phyloP scores from a whole-genome alignment of 75 land plant species.

The Adiantum capillusveneris region DNA sequence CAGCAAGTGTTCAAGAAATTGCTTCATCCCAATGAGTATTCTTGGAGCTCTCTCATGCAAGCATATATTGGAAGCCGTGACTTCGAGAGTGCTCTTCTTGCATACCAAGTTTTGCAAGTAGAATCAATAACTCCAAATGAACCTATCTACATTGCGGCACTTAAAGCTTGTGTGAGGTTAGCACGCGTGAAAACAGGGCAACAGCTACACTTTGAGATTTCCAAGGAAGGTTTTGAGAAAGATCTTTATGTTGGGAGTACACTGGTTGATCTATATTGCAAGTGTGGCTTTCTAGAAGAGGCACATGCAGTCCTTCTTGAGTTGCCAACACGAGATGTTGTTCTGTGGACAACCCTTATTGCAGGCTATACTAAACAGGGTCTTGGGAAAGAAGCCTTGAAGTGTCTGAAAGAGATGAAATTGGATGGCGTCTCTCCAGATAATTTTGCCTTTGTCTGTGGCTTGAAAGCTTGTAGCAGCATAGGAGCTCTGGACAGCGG shows the following conservation, averaged over 20 bases:
- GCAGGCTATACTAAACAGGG: constrained; percentile 10
- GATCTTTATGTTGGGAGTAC: constrained; percentile 10
- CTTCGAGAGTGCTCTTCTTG: not conserved
- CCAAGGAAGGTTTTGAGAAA: not conserved
- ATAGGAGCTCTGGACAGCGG: constrained; percentile 13
- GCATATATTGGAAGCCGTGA: not conserved
- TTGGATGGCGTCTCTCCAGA: not conserved
- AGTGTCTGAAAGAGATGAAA: constrained; percentile 10
- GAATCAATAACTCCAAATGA: not conserved
- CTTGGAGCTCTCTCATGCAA: constrained; percentile 3
- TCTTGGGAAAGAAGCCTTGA: constrained; percentile 11
- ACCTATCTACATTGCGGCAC: not conserved
- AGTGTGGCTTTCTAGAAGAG: not conserved
- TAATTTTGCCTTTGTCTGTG: constrained; percentile 6
- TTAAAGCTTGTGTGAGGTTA: constrained; percentile 8
- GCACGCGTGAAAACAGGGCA: constrained; percentile 7
- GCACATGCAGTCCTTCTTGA: too few species aligned
- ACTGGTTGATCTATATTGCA: constrained; percentile 13
- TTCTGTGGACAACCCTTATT: constrained; percentile 17
- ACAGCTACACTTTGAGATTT: not conserved
- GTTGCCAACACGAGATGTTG: too few species aligned
- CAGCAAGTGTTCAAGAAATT: not conserved
- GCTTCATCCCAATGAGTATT: not conserved
- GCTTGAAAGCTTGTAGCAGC: constrained; percentile 12
- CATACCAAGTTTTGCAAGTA: not conserved